phyloP scores from a whole-genome alignment of 2,329 filamentous ascomycete species.

The Graphiopsis chlorocephala region DNA sequence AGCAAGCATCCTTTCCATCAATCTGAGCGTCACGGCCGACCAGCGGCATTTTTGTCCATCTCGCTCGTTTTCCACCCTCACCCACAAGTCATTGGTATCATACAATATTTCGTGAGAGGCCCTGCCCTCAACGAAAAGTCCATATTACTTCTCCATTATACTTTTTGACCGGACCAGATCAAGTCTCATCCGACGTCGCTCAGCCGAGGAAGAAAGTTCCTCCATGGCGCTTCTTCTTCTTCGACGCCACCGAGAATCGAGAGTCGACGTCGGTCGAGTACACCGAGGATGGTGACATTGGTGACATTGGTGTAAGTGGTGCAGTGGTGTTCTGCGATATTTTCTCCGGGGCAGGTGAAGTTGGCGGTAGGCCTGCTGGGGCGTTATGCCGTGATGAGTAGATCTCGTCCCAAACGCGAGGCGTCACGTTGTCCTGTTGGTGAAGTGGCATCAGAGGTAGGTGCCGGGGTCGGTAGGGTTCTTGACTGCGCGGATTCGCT shows the following conservation, averaged over 20 bases:
- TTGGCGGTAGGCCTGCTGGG: neutral
- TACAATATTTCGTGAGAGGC: neutral
- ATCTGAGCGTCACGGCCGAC: neutral
- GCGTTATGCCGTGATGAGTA: neutral
- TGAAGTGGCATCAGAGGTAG: neutral
- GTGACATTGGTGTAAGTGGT: neutral
- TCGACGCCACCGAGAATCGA: neutral
- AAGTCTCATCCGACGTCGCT: neutral
- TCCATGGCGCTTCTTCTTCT: slow-evolving; percentile 1
- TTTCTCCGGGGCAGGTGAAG: neutral
- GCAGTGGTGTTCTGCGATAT: slow-evolving; percentile 1
- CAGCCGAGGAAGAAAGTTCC: slow-evolving; percentile 7
- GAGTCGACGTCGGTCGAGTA: neutral
- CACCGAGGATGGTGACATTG: neutral
- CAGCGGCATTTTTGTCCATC: neutral
- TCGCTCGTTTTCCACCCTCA: neutral
- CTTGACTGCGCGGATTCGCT: neutral
- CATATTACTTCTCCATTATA: neutral
- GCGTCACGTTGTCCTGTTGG: neutral
- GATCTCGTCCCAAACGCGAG: neutral
- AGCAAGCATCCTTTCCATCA: neutral
- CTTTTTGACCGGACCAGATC: neutral
- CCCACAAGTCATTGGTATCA: neutral
- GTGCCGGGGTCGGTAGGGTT: neutral
- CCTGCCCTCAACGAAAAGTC: neutral